A percentile compares a stretch with the other conserved stretches of the same genome.
phyloP scores from a whole-genome alignment of 148 eudicot genomes.

The Cornus florida region DNA sequence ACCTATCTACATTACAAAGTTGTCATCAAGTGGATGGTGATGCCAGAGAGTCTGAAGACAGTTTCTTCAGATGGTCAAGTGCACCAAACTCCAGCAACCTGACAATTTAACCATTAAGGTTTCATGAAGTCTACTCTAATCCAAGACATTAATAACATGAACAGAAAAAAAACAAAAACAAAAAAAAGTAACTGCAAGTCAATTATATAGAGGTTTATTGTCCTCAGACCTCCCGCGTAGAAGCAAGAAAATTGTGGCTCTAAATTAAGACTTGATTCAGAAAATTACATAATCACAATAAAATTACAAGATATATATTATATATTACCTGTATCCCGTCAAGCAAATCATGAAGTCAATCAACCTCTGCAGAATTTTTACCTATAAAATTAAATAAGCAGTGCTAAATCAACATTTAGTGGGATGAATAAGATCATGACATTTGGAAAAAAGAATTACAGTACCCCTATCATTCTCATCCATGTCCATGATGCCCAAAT shows the following conservation, averaged over 20 bases:
- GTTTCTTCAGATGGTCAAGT: background rate
- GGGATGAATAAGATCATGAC: background rate
- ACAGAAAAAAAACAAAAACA: background rate
- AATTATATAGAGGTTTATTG: background rate
- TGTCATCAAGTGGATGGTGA: background rate
- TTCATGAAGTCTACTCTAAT: background rate
- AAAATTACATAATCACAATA: background rate
- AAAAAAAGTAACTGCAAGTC: background rate
- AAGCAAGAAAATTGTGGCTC: too few species aligned
- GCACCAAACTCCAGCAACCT: background rate
- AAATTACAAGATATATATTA: background rate
- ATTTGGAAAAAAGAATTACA: slow-evolving; percentile 23
- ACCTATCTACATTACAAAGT: background rate
- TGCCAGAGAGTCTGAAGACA: background rate
- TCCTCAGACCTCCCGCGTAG: too few species aligned
- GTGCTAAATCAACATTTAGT: background rate
- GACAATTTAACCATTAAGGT: background rate
- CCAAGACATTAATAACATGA: background rate
- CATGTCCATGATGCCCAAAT: too few species aligned
- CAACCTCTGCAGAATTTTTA: slow-evolving; percentile 42
- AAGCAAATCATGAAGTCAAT: slow-evolving; percentile 55
- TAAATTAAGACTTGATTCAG: too few species aligned
- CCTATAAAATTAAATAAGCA: slow-evolving; percentile 27
- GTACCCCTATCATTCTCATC: too few species aligned
- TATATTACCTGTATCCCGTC: slow-evolving; percentile 55